A percentile compares a stretch with the other conserved stretches of the same genome.
Evolutionary conservation across 352 stramenopile genomes (phyloP).

Genomic region (Pythium phragmitis): DNA sequence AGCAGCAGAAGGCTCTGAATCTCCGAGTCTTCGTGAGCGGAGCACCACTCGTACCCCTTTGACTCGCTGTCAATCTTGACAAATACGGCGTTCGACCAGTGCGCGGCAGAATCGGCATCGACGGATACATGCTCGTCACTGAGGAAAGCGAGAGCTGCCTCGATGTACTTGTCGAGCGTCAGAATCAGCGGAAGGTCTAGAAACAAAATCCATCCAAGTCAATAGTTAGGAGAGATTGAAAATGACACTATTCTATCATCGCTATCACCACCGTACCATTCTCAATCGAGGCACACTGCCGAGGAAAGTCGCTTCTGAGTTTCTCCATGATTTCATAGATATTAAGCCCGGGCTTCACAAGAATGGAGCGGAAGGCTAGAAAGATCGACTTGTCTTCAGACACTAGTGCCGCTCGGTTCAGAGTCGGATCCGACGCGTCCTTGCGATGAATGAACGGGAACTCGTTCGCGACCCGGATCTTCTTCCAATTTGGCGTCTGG

Average conservation of each 20-base stretch:
- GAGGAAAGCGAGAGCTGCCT: constrained; percentile 8
- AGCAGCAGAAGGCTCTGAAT: constrained; percentile 1
- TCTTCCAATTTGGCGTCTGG: constrained; percentile 10
- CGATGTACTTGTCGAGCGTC: constrained; percentile 8
- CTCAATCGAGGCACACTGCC: not conserved
- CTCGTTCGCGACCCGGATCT: constrained; percentile 6
- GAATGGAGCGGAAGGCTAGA: not conserved
- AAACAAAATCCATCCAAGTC: not conserved
- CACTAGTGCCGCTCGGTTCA: not conserved
- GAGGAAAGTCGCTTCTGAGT: not conserved
- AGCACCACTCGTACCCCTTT: not conserved
- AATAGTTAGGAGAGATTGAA: not conserved
- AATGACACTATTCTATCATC: not conserved
- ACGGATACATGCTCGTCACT: not conserved
- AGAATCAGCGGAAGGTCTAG: constrained; percentile 6
- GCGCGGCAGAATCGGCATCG: not conserved
- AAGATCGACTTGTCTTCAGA: constrained; percentile 12
- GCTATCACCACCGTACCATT: not conserved
- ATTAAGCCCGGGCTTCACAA: not conserved
- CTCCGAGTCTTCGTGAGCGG: not conserved
- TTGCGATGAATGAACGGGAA: constrained; percentile 1
- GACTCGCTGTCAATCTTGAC: not conserved
- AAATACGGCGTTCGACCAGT: constrained; percentile 5
- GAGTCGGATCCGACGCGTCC: not conserved
- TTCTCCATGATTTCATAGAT: constrained; percentile 1